Percentiles rank a stretch among this genome's conserved stretches.
Evolutionary conservation across 129 eudicot genomes (phyloP).

Genomic region (Artemisia argyi): DNA sequence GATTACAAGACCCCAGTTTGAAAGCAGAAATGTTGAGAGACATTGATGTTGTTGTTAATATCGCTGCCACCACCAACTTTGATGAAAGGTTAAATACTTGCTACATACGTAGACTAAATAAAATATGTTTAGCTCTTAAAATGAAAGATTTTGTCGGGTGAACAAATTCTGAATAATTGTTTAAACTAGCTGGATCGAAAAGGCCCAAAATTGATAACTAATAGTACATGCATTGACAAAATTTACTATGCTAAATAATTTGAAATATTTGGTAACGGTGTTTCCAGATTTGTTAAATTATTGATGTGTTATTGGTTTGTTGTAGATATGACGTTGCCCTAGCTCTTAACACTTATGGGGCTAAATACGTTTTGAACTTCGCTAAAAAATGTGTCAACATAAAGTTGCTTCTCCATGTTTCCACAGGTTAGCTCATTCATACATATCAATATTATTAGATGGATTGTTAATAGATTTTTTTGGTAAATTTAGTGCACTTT

Average conservation of each 20-base stretch:
- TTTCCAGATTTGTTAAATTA: background rate
- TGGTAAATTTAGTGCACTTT: too few species aligned
- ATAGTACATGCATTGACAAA: too few species aligned
- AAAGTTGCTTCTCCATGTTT: slow-evolving; percentile 72
- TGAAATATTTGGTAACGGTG: too few species aligned
- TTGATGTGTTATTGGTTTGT: background rate
- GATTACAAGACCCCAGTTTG: slow-evolving; percentile 45
- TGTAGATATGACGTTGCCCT: slow-evolving; percentile 72
- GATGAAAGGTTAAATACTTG: slow-evolving; percentile 63
- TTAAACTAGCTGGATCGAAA: background rate
- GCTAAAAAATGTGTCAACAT: slow-evolving; percentile 57
- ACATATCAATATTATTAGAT: background rate
- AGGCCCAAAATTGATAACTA: background rate
- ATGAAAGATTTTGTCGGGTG: too few species aligned
- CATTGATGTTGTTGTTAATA: slow-evolving; percentile 70
- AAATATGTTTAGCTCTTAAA: too few species aligned
- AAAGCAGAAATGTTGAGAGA: slow-evolving; percentile 61
- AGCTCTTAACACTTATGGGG: slow-evolving; percentile 67
- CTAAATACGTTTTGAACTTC: slow-evolving; percentile 56
- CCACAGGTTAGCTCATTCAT: slow-evolving; percentile 55
- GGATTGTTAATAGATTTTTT: too few species aligned
- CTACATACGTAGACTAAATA: background rate
- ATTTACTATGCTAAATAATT: too few species aligned
- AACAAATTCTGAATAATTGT: too few species aligned
- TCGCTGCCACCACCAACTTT: slow-evolving; percentile 85